A percentile compares a stretch with the other conserved stretches of the same genome.
Evolutionary conservation across 2,329 filamentous ascomycete genomes (phyloP).

Genomic region (Sclerotinia minor): DNA sequence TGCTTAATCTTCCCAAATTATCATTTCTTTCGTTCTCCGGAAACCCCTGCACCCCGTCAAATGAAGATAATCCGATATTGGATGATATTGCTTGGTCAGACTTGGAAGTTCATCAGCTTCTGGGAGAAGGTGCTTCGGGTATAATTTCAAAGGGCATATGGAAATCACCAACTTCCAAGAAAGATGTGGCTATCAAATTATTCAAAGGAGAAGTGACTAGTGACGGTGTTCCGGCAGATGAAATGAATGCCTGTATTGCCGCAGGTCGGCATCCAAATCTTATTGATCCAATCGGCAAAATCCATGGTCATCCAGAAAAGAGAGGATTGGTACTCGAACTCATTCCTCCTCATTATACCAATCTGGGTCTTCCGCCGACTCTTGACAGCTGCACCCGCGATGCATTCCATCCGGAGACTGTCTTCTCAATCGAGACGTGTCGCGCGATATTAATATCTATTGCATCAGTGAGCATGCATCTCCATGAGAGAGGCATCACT

Average conservation of each 20-base stretch:
- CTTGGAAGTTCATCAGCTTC: constrained; percentile 45
- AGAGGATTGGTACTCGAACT: constrained; percentile 50
- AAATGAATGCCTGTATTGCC: constrained; percentile 50
- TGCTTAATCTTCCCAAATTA: constrained; percentile 48
- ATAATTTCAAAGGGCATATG: constrained; percentile 48
- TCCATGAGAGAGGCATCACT: constrained; percentile 47
- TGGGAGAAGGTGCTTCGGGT: constrained; percentile 51
- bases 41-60: constrained; percentile 46
- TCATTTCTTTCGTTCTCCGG: constrained; percentile 51
- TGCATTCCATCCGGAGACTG: constrained; percentile 42
- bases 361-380: constrained; percentile 48
- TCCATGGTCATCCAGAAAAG: constrained; percentile 46
- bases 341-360: constrained; percentile 47
- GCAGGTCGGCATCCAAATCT: constrained; percentile 51
- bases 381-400: constrained; percentile 51
- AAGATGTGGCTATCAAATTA: constrained; percentile 50
- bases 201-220: constrained; percentile 51
- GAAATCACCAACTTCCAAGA: constrained; percentile 37
- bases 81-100: constrained; percentile 46
- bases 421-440: constrained; percentile 40
- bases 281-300: constrained; percentile 48
- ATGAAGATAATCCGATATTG: constrained; percentile 39
- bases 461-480: constrained; percentile 47
- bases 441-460: constrained; percentile 46
- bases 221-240: constrained; percentile 51